Base-by-base conservation (phyloP, 352 stramenopile species). In the Salisapilia sapeloensis region DNA sequence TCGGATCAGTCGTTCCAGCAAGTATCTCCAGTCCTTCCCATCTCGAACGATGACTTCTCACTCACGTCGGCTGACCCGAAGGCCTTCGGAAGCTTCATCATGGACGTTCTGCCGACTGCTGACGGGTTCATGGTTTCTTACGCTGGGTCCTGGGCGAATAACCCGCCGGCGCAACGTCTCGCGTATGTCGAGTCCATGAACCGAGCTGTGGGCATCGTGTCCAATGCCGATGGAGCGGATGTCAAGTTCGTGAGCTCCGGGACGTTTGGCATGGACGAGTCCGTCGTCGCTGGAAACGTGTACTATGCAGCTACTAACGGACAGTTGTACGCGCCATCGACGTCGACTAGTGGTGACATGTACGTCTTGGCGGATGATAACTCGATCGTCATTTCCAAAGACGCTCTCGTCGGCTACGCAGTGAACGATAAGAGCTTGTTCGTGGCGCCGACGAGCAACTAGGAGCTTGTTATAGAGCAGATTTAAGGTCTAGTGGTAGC, bases 251-350 rank as follows among this genome's bases (percentile, higher is more conserved):
- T 59, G 26, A 66, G 72, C 33, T 74, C 61, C 9, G 70, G 66
- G 37, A 61, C 59, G 5, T 63, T 81, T 10, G 50, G 79, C 11
- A 39, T 76, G 5, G 42, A 39, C 33, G 51, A 34, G 10, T 39
- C 76, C 28, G 32, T 64, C 32, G 67, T 27, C 8, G 31, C 55
- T 3, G 70, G 70, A 40, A 56, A 52, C 13, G 41, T 48, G 8
- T 86, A 86, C 57, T 86, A 77, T 46, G 55, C 70, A 6, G 56
- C 61, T 13, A 83, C 70, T 6, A 54, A 76, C 16, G 70, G 70
- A 22, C 48, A 52, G 31, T 40, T 82, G 13, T 82, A 78, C 40
- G 38, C 56, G 23, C 43, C 61, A 1, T 59, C 60, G 24, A 63
- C 38, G 34, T 56, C 41, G 15, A 63, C 67, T 8, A 30, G 38